These are phyloP conservation scores for Penicillium concentricum DNA, from an alignment of 2,329 filamentous ascomycete genomes.

Conservation along the genomic window DNA sequence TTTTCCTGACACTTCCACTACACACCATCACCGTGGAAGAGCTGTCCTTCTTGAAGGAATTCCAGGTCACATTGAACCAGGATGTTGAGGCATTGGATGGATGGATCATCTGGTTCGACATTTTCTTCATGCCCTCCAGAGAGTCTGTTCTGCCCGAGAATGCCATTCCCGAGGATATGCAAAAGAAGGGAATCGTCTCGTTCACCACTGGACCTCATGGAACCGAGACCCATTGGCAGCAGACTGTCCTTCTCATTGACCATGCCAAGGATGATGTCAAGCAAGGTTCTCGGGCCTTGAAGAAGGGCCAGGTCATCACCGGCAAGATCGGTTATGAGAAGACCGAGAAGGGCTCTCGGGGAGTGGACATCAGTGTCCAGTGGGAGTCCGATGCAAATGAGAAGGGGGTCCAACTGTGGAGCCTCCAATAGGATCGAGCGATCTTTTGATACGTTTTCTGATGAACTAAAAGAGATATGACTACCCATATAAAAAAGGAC, in stretches of 20 bases:
- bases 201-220: conserved; percentile 83
- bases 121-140: conserved; percentile 73
- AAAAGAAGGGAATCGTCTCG: conserved; percentile 63
- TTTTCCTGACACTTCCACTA: conserved; percentile 75
- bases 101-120: conserved; percentile 91
- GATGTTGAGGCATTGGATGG: conserved; percentile 74
- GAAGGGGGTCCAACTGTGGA: conserved; percentile 44
- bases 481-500: conserved; percentile 5
- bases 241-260: conserved; percentile 72
- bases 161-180: conserved; percentile 61
- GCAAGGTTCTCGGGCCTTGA: conserved; percentile 38
- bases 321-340: conserved; percentile 72
- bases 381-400: conserved; percentile 55
- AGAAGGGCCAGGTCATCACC: conserved; percentile 58
- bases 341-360: conserved; percentile 66
- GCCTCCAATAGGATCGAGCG: conserved; percentile 33
- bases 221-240: conserved; percentile 85
- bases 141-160: conserved; percentile 52
- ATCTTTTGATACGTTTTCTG: conserved; percentile 9
- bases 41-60: conserved; percentile 70
- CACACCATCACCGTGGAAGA: conserved; percentile 71
- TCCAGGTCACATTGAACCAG: conserved; percentile 60
- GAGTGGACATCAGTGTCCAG: conserved; percentile 62
- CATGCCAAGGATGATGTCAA: conserved; percentile 49
- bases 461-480: conserved; percentile 9